A percentile compares a stretch with the other conserved stretches of the same genome.
These are phyloP conservation scores for Rosellinia necatrix DNA, from an alignment of 2,329 filamentous ascomycete species.

Conservation along the genomic window DNA sequence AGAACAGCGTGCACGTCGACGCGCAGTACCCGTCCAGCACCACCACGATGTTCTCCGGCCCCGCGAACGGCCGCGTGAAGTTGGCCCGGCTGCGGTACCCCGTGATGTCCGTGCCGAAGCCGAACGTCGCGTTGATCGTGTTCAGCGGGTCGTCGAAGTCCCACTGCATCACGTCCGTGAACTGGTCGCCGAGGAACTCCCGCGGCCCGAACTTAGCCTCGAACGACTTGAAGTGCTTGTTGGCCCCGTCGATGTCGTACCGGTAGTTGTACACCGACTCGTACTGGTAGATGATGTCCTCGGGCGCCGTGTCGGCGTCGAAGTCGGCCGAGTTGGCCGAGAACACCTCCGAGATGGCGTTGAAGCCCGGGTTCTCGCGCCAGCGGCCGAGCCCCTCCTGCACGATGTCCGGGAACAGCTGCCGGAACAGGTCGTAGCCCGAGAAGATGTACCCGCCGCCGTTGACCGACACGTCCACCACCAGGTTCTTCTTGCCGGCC, in stretches of 20 bases:
- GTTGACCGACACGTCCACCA: slow-evolving; percentile 61
- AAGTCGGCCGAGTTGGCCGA: slow-evolving; percentile 37
- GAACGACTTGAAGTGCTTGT: slow-evolving; percentile 55
- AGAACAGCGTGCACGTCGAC: slow-evolving; percentile 62
- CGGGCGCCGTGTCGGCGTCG: slow-evolving; percentile 34
- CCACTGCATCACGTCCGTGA: slow-evolving; percentile 58
- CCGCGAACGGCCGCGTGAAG: slow-evolving; percentile 57
- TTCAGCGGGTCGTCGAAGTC: slow-evolving; percentile 50
- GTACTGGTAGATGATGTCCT: slow-evolving; percentile 47
- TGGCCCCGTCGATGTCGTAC: slow-evolving; percentile 53
- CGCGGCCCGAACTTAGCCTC: slow-evolving; percentile 50
- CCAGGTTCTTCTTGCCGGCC: slow-evolving; percentile 59
- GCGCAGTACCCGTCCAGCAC: slow-evolving; percentile 64
- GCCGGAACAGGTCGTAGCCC: slow-evolving; percentile 60
- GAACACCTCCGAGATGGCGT: slow-evolving; percentile 38
- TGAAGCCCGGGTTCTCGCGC: slow-evolving; percentile 48
- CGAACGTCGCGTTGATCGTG: slow-evolving; percentile 47
- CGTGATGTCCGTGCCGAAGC: slow-evolving; percentile 52
- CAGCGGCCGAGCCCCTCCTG: slow-evolving; percentile 46
- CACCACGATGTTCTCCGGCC: slow-evolving; percentile 60
- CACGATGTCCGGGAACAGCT: slow-evolving; percentile 56
- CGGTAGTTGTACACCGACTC: slow-evolving; percentile 57
- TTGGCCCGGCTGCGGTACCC: slow-evolving; percentile 55
- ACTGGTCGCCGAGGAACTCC: slow-evolving; percentile 54
- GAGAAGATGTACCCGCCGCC: slow-evolving; percentile 59